These are phyloP conservation scores for Dryadomyces quercus-mongolicae DNA, from an alignment of 2,329 filamentous ascomycete genomes.

Conservation along the genomic window DNA sequence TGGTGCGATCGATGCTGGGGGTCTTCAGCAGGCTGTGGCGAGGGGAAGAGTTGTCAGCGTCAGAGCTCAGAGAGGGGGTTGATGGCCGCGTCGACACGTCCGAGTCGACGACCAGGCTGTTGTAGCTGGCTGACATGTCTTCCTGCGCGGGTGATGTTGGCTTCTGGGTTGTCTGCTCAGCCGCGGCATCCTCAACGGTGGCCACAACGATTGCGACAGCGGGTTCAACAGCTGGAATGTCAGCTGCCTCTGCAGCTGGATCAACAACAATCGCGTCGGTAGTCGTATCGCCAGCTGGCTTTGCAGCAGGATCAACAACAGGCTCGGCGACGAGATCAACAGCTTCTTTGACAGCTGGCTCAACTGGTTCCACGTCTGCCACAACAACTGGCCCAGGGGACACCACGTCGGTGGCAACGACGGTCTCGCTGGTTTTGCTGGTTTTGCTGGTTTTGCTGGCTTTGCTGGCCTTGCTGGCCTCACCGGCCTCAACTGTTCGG, in stretches of 20 bases:
- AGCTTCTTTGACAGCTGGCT: neutral
- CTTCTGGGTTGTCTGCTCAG: neutral
- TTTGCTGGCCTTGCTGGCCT: no score
- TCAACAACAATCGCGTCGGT: neutral
- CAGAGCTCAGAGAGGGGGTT: slow-evolving; percentile 20
- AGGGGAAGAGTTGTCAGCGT: slow-evolving; percentile 18
- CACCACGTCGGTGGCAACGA: neutral
- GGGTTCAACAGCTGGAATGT: neutral
- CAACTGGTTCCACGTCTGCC: neutral
- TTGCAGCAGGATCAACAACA: neutral
- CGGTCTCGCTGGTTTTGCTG: neutral
- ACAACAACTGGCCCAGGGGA: neutral
- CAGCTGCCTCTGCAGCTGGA: neutral
- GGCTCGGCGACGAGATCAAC: neutral
- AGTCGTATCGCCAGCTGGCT: neutral
- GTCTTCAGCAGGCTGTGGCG: slow-evolving; percentile 18
- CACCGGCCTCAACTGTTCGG: no score
- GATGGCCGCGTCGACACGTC: slow-evolving; percentile 12
- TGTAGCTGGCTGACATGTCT: neutral
- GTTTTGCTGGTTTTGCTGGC: no score
- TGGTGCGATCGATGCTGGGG: slow-evolving; percentile 9
- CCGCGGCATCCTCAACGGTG: neutral
- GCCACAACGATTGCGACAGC: neutral
- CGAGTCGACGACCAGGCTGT: neutral
- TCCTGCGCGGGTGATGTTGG: neutral